Percentiles rank a stretch among this genome's conserved stretches.
Evolutionary conservation across 768 basidiomycete genomes (phyloP).

Genomic region (Xerocomus spinulosus): DNA sequence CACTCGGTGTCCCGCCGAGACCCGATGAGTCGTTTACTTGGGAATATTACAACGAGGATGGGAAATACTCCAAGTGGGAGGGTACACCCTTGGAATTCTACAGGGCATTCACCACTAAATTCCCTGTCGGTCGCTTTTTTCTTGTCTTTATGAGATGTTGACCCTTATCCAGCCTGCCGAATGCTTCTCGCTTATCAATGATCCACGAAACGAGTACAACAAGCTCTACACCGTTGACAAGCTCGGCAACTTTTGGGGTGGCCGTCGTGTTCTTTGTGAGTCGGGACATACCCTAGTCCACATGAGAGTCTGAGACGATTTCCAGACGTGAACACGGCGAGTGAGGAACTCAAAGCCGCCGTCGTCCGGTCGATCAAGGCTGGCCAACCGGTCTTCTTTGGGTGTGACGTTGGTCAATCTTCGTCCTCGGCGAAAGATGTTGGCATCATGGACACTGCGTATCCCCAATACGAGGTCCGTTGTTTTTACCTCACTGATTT

Average conservation of each 20-base stretch:
- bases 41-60: conserved; percentile 85
- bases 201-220: conserved; percentile 80
- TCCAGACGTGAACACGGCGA: conserved; percentile 85
- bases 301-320: not conserved
- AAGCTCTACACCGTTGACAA: conserved; percentile 89
- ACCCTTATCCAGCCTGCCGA: conserved; percentile 49
- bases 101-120: conserved; percentile 55
- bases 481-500: not conserved
- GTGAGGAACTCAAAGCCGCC: conserved; percentile 72
- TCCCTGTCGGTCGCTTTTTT: conserved; percentile 42
- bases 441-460: conserved; percentile 84
- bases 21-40: conserved; percentile 71
- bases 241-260: conserved; percentile 91
- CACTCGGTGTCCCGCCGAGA: conserved; percentile 80
- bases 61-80: conserved; percentile 68
- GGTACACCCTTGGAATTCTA: conserved; percentile 83
- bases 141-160: not conserved
- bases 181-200: conserved; percentile 90
- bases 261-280: conserved; percentile 78
- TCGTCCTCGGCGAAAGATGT: conserved; percentile 49
- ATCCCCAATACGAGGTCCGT: conserved; percentile 76
- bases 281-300: not conserved
- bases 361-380: conserved; percentile 86
- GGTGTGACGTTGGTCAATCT: conserved; percentile 91
- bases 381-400: conserved; percentile 90